Evolutionary conservation across 495 filamentous ascomycete genomes (phyloP), one percentile per base, ranked within the genome.

Genomic region (Aspergillus olivimuriae): DNA sequence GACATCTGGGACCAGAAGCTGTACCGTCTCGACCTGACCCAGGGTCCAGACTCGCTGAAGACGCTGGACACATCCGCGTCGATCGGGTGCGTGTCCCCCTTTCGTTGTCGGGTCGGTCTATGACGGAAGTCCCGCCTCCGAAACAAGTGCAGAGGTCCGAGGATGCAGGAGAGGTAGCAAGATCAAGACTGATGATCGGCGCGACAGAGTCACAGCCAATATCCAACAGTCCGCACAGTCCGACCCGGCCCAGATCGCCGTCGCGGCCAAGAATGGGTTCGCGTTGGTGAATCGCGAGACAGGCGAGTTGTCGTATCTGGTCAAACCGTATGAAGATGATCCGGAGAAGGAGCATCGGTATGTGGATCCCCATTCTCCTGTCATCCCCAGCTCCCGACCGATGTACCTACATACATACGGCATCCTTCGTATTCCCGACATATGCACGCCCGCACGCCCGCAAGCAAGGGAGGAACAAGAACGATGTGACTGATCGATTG

Each of bases 1-100:
- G 90, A 97, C 67, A 92, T 95, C 63, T 86, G 81, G 63, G 77
- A 86, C 47, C 73, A 84, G 57, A 78, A 82, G 48, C 58, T 94
- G 31, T 89, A 94, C 66, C 68, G 69, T 23, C 71, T 95, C 44
- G 76, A 87, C 55, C 68, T 92, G n/a, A 65, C 58, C 24, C 62
- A 76, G 44, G 84, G 82, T 4, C 76, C 82, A 16, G 65, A 63
- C 11, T 82, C 84, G 31, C 69, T 90, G 55, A 76, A 69, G 43
- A 76, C 79, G 12, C 54, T 86, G 38, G 74, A 87, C 52, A 77
- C 90, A 15, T 77, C 83, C 41, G 70, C 74, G 61, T 65, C 80
- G 50, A 61, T 87, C 70, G 70, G 84, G 82, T 71, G 47, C 16
- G 56, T 57, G 24, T 28, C 6, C 24, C 11, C n/a, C n/a, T n/a